A percentile compares a stretch with the other conserved stretches of the same genome.
phyloP scores from a whole-genome alignment of 345 rosid species.

The Lepidium didymum region DNA sequence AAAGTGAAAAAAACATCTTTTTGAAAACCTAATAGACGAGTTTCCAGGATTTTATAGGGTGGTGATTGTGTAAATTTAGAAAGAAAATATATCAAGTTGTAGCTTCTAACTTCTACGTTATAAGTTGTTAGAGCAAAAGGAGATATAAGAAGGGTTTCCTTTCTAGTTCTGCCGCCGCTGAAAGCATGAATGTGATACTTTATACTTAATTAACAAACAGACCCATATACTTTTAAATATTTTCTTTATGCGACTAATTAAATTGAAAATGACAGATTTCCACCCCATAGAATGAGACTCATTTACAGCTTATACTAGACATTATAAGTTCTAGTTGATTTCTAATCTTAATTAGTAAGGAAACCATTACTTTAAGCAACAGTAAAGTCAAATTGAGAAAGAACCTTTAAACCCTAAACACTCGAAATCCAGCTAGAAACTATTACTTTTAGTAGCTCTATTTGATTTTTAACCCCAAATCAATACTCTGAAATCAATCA shows the following conservation, averaged over 20 bases:
- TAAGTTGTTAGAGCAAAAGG: background rate
- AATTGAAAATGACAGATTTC: background rate
- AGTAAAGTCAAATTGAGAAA: background rate
- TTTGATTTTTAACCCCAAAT: background rate
- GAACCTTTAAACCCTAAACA: background rate
- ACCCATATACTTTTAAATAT: background rate
- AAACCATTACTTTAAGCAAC: background rate
- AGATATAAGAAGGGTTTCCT: background rate
- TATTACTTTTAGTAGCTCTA: background rate
- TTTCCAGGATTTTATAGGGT: background rate
- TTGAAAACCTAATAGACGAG: background rate
- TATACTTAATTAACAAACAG: slow-evolving; percentile 1
- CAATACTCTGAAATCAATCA: background rate
- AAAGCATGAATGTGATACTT: slow-evolving; percentile 7
- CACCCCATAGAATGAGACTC: background rate
- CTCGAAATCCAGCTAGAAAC: background rate
- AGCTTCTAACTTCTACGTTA: background rate
- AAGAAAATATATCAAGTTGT: background rate
- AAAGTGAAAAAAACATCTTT: too few species aligned
- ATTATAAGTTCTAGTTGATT: background rate
- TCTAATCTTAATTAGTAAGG: background rate
- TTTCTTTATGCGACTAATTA: background rate
- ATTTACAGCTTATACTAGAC: background rate
- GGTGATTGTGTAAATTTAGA: background rate
- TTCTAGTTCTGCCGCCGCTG: slow-evolving; percentile 14